Conservation (phyloP, 768 basidiomycete genomes). For the Termitomyces sp. region DNA sequence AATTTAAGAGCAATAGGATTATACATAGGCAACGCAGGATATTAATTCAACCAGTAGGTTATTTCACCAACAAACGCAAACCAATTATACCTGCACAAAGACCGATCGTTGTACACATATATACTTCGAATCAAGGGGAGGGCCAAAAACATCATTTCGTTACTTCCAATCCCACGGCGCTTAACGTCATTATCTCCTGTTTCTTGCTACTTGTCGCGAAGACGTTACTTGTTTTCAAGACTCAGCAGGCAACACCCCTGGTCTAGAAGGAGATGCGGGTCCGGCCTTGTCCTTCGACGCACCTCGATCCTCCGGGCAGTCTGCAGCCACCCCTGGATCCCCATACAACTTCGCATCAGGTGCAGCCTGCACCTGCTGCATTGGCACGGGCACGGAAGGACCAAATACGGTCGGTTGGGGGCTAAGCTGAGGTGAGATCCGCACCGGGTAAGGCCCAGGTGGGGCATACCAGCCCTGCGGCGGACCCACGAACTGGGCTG, state of each 20-base stretch:
- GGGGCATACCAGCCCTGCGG: no score
- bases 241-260: background rate
- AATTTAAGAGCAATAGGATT: no score
- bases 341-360: background rate
- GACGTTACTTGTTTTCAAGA: background rate
- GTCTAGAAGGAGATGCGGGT: background rate
- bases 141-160: background rate
- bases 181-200: background rate
- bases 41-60: no score
- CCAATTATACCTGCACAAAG: no score
- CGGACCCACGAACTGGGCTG: no score
- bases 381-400: background rate
- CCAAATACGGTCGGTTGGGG: no score
- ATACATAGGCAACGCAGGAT: no score
- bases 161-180: background rate
- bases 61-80: no score
- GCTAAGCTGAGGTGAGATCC: background rate
- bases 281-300: background rate
- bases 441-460: no score
- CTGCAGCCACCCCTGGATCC: background rate
- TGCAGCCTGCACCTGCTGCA: background rate
- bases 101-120: no score
- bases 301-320: background rate
- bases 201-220: background rate
- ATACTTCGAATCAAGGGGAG: no score